Evolutionary conservation across 139 green algal species (phyloP), one percentile per base, ranked within the genome.

Genomic region (Coccomyxa sp.): DNA sequence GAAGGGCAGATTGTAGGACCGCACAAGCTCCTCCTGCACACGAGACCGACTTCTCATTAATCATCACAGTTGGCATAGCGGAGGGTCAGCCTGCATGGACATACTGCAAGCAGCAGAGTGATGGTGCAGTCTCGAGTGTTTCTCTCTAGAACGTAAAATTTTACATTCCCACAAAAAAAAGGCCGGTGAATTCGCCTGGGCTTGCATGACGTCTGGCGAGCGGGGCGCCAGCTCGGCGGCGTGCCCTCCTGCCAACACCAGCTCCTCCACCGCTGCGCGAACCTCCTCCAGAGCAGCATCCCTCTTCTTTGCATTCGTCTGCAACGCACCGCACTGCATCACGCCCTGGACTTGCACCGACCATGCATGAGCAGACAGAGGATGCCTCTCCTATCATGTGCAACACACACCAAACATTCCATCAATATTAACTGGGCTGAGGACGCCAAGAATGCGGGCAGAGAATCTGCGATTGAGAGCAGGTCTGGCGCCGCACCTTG

Each of bases 271-370:
- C 68, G 86, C 89, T 73, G 86, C 39, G 31, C 82, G 74, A 9
- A 82, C 88, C 83, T 94, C 90, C 82, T 91, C 86, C 39, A 92
- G 58, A 12, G 82, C 90, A 64, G 92, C 88, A 27, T 54, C 64
- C 73, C 83, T 64, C 50, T 64, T 64, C 50, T 64, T 64, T 18
- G 22, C 22, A 22, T 64, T 64, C 5, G 50, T 64, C 50, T 64
- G 50, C 50, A 6, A 22, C 50, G 5, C 22, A 64, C 50, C 50
- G 5, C 50, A 64, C 3, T 22, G 27, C 50, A 7, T 64, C 50
- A 64, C 18, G 2, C 14, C 14, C 50, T 64, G 18, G 50, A 18
- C 5, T 31, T 64, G 5, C 2, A 64, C 5, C 50, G 18, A 64
- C 4, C 50, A 18, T 31, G 27, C 50, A 64, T 18, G 18, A 6